These are phyloP conservation scores for Trichoderma semiorbis DNA, from an alignment of 2,329 filamentous ascomycete species.

Conservation along the genomic window DNA sequence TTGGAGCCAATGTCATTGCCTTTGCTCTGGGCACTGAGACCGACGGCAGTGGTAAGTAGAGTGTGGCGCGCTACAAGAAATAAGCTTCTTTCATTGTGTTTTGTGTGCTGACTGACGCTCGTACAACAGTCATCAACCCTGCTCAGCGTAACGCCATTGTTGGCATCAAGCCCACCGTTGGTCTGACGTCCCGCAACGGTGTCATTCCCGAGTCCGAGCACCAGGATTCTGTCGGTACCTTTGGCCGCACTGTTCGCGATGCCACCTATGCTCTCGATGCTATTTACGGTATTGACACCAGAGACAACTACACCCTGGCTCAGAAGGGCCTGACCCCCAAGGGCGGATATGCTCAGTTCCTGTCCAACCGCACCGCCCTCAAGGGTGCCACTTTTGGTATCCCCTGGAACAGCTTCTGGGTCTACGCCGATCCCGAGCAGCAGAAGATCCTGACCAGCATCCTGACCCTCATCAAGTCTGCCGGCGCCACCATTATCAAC, in stretches of 20 bases:
- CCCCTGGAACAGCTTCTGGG: constrained; percentile 71
- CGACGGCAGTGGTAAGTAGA: constrained; percentile 55
- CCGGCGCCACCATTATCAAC: constrained; percentile 67
- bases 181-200: constrained; percentile 61
- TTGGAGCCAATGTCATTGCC: constrained; percentile 59
- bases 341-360: constrained; percentile 54
- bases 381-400: constrained; percentile 64
- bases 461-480: constrained; percentile 51
- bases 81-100: background rate
- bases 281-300: constrained; percentile 61
- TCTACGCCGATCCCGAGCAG: constrained; percentile 54
- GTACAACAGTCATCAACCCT: constrained; percentile 59
- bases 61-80: constrained; percentile 3
- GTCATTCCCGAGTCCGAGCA: constrained; percentile 65
- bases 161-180: constrained; percentile 73
- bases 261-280: constrained; percentile 63
- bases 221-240: constrained; percentile 66
- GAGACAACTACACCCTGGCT: constrained; percentile 63
- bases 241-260: constrained; percentile 67
- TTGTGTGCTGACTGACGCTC: background rate
- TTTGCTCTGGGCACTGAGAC: constrained; percentile 73
- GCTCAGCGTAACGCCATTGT: constrained; percentile 66
- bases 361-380: constrained; percentile 53
- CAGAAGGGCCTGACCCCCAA: constrained; percentile 53
- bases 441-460: constrained; percentile 45